A percentile compares a stretch with the other conserved stretches of the same genome.
Evolutionary conservation across 2,329 filamentous ascomycete species (phyloP).

Genomic region (Anthostomella pinea): DNA sequence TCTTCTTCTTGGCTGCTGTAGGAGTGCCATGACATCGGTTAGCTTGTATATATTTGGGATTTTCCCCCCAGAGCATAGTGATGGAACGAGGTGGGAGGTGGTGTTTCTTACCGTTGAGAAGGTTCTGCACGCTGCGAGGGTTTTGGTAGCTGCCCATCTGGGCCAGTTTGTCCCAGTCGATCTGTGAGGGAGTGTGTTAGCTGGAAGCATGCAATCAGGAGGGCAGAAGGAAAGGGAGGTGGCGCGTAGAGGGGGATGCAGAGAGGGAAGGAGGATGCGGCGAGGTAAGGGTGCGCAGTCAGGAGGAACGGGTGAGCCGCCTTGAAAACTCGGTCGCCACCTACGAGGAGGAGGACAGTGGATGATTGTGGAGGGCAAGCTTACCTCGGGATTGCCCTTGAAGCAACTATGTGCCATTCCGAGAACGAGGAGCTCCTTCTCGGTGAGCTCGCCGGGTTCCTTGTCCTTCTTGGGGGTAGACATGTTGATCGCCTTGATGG

Average conservation of each 20-base stretch:
- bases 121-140: conserved; percentile 10
- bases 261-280: not conserved
- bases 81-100: not conserved
- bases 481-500: not conserved
- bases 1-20: too few species aligned
- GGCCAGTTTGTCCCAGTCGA: conserved; percentile 20
- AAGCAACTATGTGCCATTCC: conserved; percentile 19
- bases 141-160: conserved; percentile 19
- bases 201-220: too few species aligned
- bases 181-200: too few species aligned
- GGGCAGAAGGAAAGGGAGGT: not conserved
- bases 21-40: too few species aligned
- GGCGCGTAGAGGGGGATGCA: too few species aligned
- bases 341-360: not conserved
- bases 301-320: too few species aligned
- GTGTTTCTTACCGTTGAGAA: conserved; percentile 13
- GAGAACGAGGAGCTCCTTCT: conserved; percentile 17
- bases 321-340: too few species aligned
- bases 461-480: conserved; percentile 14
- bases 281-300: conserved; percentile 5
- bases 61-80: not conserved
- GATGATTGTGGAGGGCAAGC: not conserved
- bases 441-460: conserved; percentile 8
- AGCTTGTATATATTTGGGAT: too few species aligned
- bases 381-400: conserved; percentile 15